Conservation (phyloP, 2,329 filamentous ascomycete genomes). For the Macrophomina tecta region DNA sequence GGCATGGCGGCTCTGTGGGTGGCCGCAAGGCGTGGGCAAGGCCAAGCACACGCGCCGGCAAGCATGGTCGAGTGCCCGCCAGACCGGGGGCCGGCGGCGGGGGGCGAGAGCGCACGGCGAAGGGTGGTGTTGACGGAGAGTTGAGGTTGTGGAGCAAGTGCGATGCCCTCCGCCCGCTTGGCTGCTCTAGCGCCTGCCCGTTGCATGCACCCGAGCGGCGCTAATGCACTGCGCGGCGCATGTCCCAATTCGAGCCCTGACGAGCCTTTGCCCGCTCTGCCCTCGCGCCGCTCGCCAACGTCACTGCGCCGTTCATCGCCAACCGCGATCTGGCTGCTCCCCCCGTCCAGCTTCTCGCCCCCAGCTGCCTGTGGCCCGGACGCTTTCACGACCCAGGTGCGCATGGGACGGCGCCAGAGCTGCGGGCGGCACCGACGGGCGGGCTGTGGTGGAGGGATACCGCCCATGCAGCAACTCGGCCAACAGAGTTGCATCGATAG, state of each 20-base stretch:
- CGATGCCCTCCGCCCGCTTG: background rate
- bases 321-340: too few relatives aligned
- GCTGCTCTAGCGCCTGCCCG: slow-evolving; percentile 12
- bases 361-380: background rate
- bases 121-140: background rate
- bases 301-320: background rate
- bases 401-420: too few relatives aligned
- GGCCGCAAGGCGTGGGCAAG: background rate
- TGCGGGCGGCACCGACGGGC: background rate
- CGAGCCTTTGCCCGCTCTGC: background rate
- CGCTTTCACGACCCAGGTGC: background rate
- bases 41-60: background rate
- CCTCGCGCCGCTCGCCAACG: background rate
- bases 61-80: background rate
- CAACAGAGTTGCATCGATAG: slow-evolving; percentile 8
- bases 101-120: background rate
- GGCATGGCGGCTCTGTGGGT: background rate
- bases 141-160: background rate
- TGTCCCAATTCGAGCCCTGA: background rate
- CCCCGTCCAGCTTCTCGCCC: background rate
- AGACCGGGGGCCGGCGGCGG: background rate
- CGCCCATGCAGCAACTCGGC: background rate
- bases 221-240: slow-evolving; percentile 7
- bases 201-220: background rate
- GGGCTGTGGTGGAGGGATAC: background rate